Conservation (phyloP, 2,329 filamentous ascomycete genomes). For the Colletotrichum sansevieriae region DNA sequence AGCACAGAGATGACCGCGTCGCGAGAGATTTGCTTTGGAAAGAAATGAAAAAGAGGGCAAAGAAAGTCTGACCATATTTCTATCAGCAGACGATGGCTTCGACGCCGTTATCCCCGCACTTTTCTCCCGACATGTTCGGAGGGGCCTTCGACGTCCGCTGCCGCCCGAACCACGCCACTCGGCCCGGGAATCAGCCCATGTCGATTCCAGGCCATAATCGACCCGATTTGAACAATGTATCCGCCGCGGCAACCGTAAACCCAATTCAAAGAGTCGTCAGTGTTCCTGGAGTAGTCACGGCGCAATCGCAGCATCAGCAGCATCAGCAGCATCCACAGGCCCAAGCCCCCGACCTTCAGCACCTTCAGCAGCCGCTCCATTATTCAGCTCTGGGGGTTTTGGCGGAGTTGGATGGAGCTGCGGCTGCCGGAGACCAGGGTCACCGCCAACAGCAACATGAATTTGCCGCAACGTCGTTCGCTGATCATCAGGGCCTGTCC, state of each 20-base stretch:
- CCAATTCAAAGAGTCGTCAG: background rate
- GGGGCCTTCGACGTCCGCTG: constrained; percentile 32
- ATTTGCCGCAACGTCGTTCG: constrained; percentile 18
- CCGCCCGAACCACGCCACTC: constrained; percentile 39
- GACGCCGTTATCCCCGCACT: constrained; percentile 37
- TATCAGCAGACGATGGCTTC: constrained; percentile 41
- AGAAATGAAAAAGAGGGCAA: constrained; percentile 9
- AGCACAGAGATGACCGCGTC: background rate
- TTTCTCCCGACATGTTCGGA: constrained; percentile 31
- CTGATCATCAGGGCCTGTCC: constrained; percentile 22
- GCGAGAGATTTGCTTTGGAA: background rate
- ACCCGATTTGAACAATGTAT: constrained; percentile 20
- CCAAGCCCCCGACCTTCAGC: background rate
- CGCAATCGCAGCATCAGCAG: constrained; percentile 18
- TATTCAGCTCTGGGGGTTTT: constrained; percentile 23
- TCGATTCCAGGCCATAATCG: constrained; percentile 25
- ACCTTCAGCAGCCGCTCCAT: constrained; percentile 19
- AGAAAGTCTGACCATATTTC: constrained; percentile 38
- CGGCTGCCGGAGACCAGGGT: constrained; percentile 27
- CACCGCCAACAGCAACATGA: constrained; percentile 10
- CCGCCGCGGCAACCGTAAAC: background rate
- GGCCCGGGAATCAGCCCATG: constrained; percentile 37
- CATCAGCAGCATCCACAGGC: constrained; percentile 27
- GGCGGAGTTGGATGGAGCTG: constrained; percentile 18
- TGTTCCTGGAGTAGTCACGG: too few relatives aligned